Evolutionary conservation across 805 yeast species (phyloP).

Genomic region (Wickerhamiella hasegawae): DNA sequence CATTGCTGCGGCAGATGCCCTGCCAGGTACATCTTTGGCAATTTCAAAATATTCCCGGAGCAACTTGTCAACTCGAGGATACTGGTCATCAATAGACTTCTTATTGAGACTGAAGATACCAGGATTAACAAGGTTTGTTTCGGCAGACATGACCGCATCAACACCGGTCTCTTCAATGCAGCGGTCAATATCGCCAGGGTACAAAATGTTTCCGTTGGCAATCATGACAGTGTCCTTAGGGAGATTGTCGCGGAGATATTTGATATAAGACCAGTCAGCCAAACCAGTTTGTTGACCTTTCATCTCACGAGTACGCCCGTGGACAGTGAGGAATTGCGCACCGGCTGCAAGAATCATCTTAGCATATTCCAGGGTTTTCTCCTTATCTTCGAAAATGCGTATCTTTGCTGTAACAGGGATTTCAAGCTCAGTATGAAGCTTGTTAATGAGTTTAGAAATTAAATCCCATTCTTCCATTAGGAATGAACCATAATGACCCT

Average conservation of each 20-base stretch:
- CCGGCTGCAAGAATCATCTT: constrained; percentile 81
- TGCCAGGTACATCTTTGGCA: constrained; percentile 42
- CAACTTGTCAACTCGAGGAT: constrained; percentile 72
- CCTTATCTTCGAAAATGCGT: constrained; percentile 70
- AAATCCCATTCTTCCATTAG: constrained; percentile 95
- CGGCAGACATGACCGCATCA: constrained; percentile 96
- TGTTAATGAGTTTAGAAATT: constrained; percentile 52
- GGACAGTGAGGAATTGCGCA: constrained; percentile 88
- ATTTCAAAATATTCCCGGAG: constrained; percentile 81
- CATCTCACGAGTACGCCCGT: constrained; percentile 93
- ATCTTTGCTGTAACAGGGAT: constrained; percentile 94
- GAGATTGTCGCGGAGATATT: constrained; percentile 59
- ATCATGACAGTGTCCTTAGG: constrained; percentile 76
- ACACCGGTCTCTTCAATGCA: constrained; percentile 49
- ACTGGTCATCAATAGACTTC: constrained; percentile 35
- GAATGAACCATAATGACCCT: constrained; percentile 91
- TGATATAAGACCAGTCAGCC: constrained; percentile 80
- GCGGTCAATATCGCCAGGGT: constrained; percentile 65
- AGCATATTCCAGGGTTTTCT: constrained; percentile 75
- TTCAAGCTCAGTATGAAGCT: constrained; percentile 54
- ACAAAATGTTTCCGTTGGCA: constrained; percentile 88
- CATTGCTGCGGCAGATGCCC: constrained; percentile 69
- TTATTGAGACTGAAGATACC: constrained; percentile 48
- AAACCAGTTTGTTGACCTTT: constrained; percentile 93
- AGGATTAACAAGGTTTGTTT: constrained; percentile 86